Base-by-base conservation (phyloP, 345 rosid genomes). In the Excoecaria cochinchinensis region DNA sequence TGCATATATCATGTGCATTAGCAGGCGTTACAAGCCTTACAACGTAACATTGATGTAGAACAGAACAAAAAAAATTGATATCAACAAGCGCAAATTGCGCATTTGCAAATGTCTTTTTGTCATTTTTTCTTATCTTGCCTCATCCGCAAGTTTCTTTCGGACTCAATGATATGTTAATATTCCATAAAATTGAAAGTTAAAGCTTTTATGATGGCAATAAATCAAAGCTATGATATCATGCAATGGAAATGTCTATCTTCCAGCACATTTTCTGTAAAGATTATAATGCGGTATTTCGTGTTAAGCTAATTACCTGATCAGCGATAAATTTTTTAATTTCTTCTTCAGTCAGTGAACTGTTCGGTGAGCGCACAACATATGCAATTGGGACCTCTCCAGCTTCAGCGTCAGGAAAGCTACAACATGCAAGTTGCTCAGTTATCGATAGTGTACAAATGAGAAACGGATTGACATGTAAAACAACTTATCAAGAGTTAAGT, bases 331-430 rank as follows among this genome's bases (percentile, higher is more conserved):
- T 85, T 79, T 84, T 78, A 40, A 93, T 76, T 67, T 85, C 92
- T 73, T 80, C 91, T 76, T 89, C 91, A 11, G 97, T 85, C 59
- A 93, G 73, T 31, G 95, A 86, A 38, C 97, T 90, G 67, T 62
- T 81, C 10, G 90, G 87, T 3, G 91, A 74, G 10, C 97, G 88
- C 53, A 90, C 97, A 51, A 96, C 89, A 80, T 90, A 93, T 65
- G 95, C 98, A 51, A 82, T 76, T 22, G 98, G 98, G 63, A 96
- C 97, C 85, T 92, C 97, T 42, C 99, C 97, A 59, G 97, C 98
- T 84, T 93, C 97, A 64, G 85, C 89, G 82, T 93, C 97, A 19
- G 99, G 99, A 66, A 82, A 90, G 63, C 98, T 96, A 73, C 71
- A 77, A 48, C 25, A 16, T 6, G 25, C 46, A 61, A 66, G 62